Base-by-base conservation (phyloP, 257 asterid species). In the Ligustrum vulgare region DNA sequence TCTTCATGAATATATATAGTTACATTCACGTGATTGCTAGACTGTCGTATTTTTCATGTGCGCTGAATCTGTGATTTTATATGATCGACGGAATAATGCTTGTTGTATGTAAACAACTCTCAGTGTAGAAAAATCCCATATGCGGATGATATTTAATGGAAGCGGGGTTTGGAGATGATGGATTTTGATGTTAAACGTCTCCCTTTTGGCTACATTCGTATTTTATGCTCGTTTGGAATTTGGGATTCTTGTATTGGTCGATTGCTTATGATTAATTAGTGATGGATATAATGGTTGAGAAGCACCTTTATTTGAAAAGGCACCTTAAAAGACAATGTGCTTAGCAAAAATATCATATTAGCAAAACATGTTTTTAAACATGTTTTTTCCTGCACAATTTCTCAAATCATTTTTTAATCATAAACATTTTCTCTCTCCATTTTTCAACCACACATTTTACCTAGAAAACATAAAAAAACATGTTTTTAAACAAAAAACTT, bases 11-110 rank as follows among this genome's bases (percentile, higher is more conserved):
- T 16, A 56, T 54, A 54, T 25, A 1, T 37, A 34, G 68, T 73
- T 79, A 73, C 70, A 74, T 81, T 69, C 70, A 43, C 28, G 69
- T 39, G 60, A 72, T 8, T 67, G 70, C 22, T 20, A 37, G 62
- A 8, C 20, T 1, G 9, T 12, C 41, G 5, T 34, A 31, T 20
- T 22, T 8, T 34, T 8, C 3, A 8, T n/a, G 32, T 58, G 12
- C 28, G 68, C 70, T 77, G 72, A 72, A 41, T 73, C 66, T 43
- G 60, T 39, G 22, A 62, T 73, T 76, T 34, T 32, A 69, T 78
- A 70, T 58, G 78, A 60, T 22, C 66, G 3, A 22, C 33, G 18
- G 66, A 58, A 58, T 23, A 20, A 54, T 58, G 65, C 67, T 22
- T 11, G 33, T 25, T 22, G 63, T 22, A 25, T 60, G 67, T 60